These are phyloP conservation scores for Albatrellus sp. DNA, from an alignment of 1,284 basidiomycete genomes.

Conservation along the genomic window DNA sequence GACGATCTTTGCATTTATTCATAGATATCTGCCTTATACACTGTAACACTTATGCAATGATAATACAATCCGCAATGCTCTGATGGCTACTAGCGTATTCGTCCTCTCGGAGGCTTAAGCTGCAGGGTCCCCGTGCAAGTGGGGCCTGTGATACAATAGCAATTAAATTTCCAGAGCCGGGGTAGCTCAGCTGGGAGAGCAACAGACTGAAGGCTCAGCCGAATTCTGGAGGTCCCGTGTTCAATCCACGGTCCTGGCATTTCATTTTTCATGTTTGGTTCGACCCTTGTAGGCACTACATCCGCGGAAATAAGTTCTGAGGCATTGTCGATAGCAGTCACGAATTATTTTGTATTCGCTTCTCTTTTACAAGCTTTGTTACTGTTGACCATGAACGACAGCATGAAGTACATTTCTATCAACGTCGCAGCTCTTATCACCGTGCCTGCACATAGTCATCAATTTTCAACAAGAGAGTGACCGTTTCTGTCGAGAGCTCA, in stretches of 20 bases:
- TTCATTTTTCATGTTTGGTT: neutral
- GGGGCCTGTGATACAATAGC: too few relatives aligned
- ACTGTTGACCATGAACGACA: neutral
- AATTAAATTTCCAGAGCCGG: slow-evolving; percentile 18
- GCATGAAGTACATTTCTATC: neutral
- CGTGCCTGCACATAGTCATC: slow-evolving; percentile 88
- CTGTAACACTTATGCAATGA: slow-evolving; percentile 7
- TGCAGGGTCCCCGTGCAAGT: too few relatives aligned
- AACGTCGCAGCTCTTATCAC: slow-evolving; percentile 18
- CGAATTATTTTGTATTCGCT: too few relatives aligned
- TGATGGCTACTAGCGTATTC: too few relatives aligned
- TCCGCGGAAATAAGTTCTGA: too few relatives aligned
- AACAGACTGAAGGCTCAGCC: slow-evolving; percentile 54
- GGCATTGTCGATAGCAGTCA: too few relatives aligned
- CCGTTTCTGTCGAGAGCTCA: slow-evolving; percentile 94
- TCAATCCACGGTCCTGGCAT: slow-evolving; percentile 51
- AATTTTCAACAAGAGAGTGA: slow-evolving; percentile 92
- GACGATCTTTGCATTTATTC: slow-evolving; percentile 7
- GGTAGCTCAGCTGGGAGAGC: slow-evolving; percentile 73
- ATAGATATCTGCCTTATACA: slow-evolving; percentile 11
- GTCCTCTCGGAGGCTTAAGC: neutral
- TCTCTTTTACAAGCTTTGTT: too few relatives aligned
- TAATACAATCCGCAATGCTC: neutral
- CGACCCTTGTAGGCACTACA: too few relatives aligned
- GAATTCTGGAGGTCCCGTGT: slow-evolving; percentile 52